These are phyloP conservation scores for Avena sativa DNA, from an alignment of 176 grass and related monocot genomes.

Conservation along the genomic window DNA sequence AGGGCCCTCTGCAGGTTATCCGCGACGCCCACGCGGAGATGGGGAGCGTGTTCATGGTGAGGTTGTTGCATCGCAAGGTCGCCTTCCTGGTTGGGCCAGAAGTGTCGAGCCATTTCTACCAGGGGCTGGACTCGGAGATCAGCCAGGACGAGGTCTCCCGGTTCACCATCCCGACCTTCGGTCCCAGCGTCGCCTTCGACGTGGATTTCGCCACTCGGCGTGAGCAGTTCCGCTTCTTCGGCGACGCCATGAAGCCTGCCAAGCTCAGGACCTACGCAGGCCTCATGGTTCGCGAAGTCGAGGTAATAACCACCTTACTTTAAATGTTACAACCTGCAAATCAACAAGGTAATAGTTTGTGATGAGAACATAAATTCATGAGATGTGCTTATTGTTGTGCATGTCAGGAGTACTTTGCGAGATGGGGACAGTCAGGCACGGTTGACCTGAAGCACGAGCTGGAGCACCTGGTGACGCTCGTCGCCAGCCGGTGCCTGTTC, in stretches of 20 bases:
- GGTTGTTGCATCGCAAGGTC: background rate
- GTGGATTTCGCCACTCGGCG: slow-evolving; percentile 46
- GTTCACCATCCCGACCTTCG: slow-evolving; percentile 73
- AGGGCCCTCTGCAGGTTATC: slow-evolving; percentile 44
- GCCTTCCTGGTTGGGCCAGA: background rate
- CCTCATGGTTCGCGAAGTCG: slow-evolving; percentile 51
- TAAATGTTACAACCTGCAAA: background rate
- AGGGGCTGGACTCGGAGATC: background rate
- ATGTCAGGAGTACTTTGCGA: slow-evolving; percentile 54
- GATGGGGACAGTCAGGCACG: slow-evolving; percentile 51
- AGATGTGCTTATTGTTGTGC: no score
- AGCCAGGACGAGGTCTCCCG: slow-evolving; percentile 63
- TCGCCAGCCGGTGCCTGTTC: slow-evolving; percentile 58
- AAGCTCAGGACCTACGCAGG: slow-evolving; percentile 57
- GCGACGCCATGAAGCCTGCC: slow-evolving; percentile 51
- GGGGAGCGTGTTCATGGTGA: background rate
- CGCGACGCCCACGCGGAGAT: background rate
- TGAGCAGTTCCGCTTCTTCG: slow-evolving; percentile 72
- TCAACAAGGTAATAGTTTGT: no score
- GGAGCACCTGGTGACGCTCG: slow-evolving; percentile 50
- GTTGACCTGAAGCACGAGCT: slow-evolving; percentile 66
- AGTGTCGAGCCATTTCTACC: background rate
- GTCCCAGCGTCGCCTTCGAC: slow-evolving; percentile 54
- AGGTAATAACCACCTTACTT: slow-evolving; percentile 37
- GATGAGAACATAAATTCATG: no score